Percentiles rank a stretch among this genome's conserved stretches.
Conservation (phyloP, 2,329 filamentous ascomycete genomes). For the Elsinoe ampelina region DNA sequence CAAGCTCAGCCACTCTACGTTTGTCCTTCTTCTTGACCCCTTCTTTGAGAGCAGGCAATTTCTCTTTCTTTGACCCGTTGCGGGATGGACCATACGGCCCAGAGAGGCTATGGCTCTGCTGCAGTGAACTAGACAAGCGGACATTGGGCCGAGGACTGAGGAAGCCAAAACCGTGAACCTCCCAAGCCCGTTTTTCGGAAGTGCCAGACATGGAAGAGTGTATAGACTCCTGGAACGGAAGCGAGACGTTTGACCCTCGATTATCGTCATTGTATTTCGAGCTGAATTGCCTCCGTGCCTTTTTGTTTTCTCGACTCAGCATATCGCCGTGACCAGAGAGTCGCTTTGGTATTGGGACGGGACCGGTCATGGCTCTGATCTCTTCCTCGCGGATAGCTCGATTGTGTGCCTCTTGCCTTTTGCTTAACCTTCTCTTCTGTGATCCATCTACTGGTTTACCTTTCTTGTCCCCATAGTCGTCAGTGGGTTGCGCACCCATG, state of each 20-base stretch:
- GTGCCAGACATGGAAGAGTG: constrained; percentile 67
- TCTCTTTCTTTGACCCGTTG: constrained; percentile 24
- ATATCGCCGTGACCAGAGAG: constrained; percentile 45
- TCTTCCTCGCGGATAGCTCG: constrained; percentile 63
- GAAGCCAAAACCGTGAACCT: constrained; percentile 68
- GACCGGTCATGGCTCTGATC: constrained; percentile 72
- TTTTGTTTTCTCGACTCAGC: constrained; percentile 57
- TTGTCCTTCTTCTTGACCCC: constrained; percentile 40
- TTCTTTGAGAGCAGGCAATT: constrained; percentile 21
- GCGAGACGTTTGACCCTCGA: constrained; percentile 57
- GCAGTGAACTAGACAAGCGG: constrained; percentile 59
- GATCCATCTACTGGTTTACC: constrained; percentile 41
- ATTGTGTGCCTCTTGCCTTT: constrained; percentile 61
- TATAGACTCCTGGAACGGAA: constrained; percentile 65
- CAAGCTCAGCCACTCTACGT: constrained; percentile 58
- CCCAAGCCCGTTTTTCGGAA: constrained; percentile 68
- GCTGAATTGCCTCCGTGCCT: constrained; percentile 52
- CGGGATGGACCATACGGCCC: constrained; percentile 15
- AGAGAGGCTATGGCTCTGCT: constrained; percentile 35
- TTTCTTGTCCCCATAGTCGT: constrained; percentile 32
- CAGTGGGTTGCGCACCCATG: constrained; percentile 40
- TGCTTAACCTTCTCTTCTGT: constrained; percentile 66
- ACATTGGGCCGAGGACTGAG: constrained; percentile 79
- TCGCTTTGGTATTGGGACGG: constrained; percentile 53
- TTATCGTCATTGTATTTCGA: constrained; percentile 43